Conservation (phyloP, 148 eudicot species). For the Euryodendron excelsum region DNA sequence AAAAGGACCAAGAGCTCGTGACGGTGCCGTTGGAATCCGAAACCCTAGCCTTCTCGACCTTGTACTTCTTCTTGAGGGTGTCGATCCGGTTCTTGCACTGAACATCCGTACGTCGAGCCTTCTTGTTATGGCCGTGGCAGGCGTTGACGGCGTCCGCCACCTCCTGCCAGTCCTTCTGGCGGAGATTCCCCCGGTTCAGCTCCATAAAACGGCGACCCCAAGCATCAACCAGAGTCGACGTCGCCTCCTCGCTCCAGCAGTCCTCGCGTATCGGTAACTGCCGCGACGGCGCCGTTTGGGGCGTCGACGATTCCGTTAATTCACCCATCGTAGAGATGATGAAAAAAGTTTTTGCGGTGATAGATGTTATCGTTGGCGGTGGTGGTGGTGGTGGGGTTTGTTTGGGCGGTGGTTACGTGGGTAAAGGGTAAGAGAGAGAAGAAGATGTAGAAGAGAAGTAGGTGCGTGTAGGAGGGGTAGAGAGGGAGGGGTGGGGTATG, state of each 20-base stretch:
- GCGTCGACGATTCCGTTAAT: slow-evolving; percentile 27
- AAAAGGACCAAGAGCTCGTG: slow-evolving; percentile 60
- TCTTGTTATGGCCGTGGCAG: slow-evolving; percentile 61
- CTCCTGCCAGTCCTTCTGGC: slow-evolving; percentile 86
- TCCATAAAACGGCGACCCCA: slow-evolving; percentile 76
- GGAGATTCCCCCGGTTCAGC: slow-evolving; percentile 68
- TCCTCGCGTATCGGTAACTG: slow-evolving; percentile 59
- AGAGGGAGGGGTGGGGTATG: not conserved
- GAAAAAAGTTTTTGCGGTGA: no score
- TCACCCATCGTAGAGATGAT: slow-evolving; percentile 48
- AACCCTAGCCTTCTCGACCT: slow-evolving; percentile 72
- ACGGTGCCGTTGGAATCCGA: slow-evolving; percentile 36
- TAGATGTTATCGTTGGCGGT: no score
- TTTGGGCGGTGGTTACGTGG: no score
- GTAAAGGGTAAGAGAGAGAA: slow-evolving; percentile 8
- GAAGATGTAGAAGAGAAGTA: no score
- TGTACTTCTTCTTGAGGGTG: slow-evolving; percentile 80
- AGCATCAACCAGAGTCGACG: slow-evolving; percentile 61
- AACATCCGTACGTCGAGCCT: slow-evolving; percentile 58
- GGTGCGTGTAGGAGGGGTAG: no score
- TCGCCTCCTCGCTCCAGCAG: slow-evolving; percentile 84
- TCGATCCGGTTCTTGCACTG: slow-evolving; percentile 89
- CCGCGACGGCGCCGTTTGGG: slow-evolving; percentile 37
- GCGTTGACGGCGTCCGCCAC: slow-evolving; percentile 68
- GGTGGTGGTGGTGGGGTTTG: slow-evolving; percentile 13